Conservation (phyloP, 73 alveolate genomes). For the Diophrys sp. region DNA sequence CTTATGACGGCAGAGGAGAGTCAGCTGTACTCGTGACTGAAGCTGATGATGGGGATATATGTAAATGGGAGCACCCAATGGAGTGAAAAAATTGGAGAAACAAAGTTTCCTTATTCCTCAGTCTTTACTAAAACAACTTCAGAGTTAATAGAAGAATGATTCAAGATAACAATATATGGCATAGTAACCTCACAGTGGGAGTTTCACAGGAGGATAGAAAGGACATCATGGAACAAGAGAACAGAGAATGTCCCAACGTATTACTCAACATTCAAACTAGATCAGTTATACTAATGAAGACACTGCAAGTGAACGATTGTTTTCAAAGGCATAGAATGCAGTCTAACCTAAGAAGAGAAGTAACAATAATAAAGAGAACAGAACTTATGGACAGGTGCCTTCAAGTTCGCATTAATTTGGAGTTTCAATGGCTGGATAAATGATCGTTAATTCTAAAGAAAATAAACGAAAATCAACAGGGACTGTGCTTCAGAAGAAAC, state of each 20-base stretch:
- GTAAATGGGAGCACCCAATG: not conserved
- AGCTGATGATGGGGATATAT: not conserved
- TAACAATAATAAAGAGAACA: not conserved
- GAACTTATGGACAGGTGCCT: not conserved
- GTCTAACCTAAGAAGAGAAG: not conserved
- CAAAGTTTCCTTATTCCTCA: not conserved
- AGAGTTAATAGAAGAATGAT: not conserved
- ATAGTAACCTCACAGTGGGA: not conserved
- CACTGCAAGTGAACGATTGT: not conserved
- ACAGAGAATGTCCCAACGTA: not conserved
- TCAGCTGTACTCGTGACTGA: not conserved
- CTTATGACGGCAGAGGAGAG: not conserved
- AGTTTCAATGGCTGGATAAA: not conserved
- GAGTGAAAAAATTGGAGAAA: not conserved
- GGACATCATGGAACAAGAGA: not conserved
- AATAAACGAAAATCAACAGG: not conserved
- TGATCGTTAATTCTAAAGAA: not conserved
- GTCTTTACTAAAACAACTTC: not conserved
- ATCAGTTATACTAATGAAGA: not conserved
- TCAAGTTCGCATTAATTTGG: not conserved
- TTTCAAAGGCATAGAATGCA: not conserved
- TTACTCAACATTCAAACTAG: not conserved
- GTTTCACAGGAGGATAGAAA: not conserved
- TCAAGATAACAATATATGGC: not conserved
- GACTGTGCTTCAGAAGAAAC: not conserved